Evolutionary conservation across 208 protist genomes (phyloP).

Genomic region (Vickermania spadyakhi): DNA sequence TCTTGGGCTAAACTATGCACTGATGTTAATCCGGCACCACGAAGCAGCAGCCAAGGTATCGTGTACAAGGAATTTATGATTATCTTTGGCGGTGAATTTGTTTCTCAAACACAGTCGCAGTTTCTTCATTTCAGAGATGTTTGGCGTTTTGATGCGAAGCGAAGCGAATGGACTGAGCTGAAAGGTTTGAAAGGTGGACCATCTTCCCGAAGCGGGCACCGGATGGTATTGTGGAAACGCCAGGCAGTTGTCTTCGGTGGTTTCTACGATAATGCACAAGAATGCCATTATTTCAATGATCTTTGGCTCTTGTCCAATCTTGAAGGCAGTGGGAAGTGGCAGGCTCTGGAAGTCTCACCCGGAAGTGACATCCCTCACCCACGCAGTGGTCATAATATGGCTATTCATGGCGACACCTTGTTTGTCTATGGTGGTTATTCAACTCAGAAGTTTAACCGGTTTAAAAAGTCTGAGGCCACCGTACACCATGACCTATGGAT

Average conservation of each 20-base stretch:
- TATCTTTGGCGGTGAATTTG: slow-evolving; percentile 87
- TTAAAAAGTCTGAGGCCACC: slow-evolving; percentile 82
- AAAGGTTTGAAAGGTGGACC: slow-evolving; percentile 71
- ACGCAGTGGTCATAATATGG: slow-evolving; percentile 76
- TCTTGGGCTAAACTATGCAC: slow-evolving; percentile 53
- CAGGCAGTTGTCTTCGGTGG: slow-evolving; percentile 86
- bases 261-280: slow-evolving; percentile 88
- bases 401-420: slow-evolving; percentile 74
- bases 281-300: slow-evolving; percentile 87
- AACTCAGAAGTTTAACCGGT: slow-evolving; percentile 81
- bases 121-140: slow-evolving; percentile 89
- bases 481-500: slow-evolving; percentile 88
- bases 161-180: slow-evolving; percentile 79
- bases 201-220: slow-evolving; percentile 84
- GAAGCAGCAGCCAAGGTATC: slow-evolving; percentile 77
- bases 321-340: slow-evolving; percentile 70
- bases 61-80: slow-evolving; percentile 82
- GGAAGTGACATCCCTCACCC: slow-evolving; percentile 38
- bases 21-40: slow-evolving; percentile 55
- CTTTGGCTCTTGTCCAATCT: slow-evolving; percentile 74
- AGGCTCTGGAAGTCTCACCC: slow-evolving; percentile 32
- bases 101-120: slow-evolving; percentile 88
- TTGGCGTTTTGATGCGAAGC: slow-evolving; percentile 72
- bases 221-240: slow-evolving; percentile 85
- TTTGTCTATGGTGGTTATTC: slow-evolving; percentile 89